Conservation (phyloP, 495 filamentous ascomycete species). For the Trichoderma erinaceum region DNA sequence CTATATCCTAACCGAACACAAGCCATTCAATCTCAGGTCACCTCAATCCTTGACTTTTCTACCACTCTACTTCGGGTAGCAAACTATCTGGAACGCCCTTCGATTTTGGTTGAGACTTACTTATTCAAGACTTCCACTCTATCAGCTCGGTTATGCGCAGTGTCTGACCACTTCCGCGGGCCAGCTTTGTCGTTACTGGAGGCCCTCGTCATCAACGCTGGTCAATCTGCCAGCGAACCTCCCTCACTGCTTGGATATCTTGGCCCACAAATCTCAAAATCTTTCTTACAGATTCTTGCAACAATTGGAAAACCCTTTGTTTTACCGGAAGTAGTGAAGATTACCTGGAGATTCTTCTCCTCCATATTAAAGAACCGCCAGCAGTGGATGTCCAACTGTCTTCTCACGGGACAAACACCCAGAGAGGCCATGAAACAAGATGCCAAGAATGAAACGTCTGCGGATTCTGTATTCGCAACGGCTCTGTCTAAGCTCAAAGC, state of each 20-base stretch:
- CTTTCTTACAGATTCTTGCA: slow-evolving; percentile 73
- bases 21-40: slow-evolving; percentile 56
- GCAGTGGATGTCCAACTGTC: slow-evolving; percentile 89
- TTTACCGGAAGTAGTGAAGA: slow-evolving; percentile 51
- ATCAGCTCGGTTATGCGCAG: slow-evolving; percentile 70
- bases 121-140: slow-evolving; percentile 72
- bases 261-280: slow-evolving; percentile 69
- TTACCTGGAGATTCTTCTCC: slow-evolving; percentile 80
- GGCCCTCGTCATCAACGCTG: slow-evolving; percentile 62
- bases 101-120: slow-evolving; percentile 63
- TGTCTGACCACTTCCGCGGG: slow-evolving; percentile 57
- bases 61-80: slow-evolving; percentile 64
- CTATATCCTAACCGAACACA: slow-evolving; percentile 53
- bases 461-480: slow-evolving; percentile 61
- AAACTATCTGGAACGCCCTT: slow-evolving; percentile 53
- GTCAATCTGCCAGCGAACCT: slow-evolving; percentile 60
- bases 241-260: slow-evolving; percentile 86
- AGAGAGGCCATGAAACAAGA: slow-evolving; percentile 59
- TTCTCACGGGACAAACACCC: slow-evolving; percentile 82
- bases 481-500: slow-evolving; percentile 68
- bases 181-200: slow-evolving; percentile 65
- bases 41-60: slow-evolving; percentile 57
- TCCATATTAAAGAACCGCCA: slow-evolving; percentile 85
- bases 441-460: slow-evolving; percentile 40
- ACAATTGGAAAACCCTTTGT: slow-evolving; percentile 70